Evolutionary conservation across 176 grass and related monocot genomes (phyloP), one percentile per base, ranked within the genome.

Genomic region (Ananas comosus): DNA sequence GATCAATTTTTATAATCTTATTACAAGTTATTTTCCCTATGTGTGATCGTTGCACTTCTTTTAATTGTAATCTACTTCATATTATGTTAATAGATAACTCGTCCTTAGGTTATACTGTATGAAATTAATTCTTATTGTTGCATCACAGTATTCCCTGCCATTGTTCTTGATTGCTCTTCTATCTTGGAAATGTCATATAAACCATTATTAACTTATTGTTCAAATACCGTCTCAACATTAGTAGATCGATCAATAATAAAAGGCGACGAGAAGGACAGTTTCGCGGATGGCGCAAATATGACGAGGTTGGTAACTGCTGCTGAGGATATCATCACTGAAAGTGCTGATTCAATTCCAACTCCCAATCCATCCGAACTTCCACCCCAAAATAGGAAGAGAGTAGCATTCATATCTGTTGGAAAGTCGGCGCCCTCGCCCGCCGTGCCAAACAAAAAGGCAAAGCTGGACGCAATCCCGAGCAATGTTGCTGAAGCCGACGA

Each of bases 341-440:
- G 2, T 64, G 52, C 74, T 33, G 59, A 63, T 83, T 64, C 18
- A 58, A 12, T 57, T 70, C 51, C 56, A 16, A 14, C 16, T 9
- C 8, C 58, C 28, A 12, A n/a, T 16, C 11, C 14, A 65, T 49
- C 14, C 7, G 70, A 81, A 57, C 50, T 73, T 17, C 79, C 72
- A 64, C 66, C 73, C 33, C 70, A 74, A 51, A 65, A 59, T 14
- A 88, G 50, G 57, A 76, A 82, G 70, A 79, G 80, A 72, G 85
- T 83, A 53, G 89, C 89, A 42, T 92, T 85, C 70, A 51, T 88
- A 1, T 48, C 85, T 14, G 85, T 88, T 53, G 78, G 85, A 72
- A 80, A 76, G 17, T 18, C 76, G 24, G 80, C 73, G 21, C 17
- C 48, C 51, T 51, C 64, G 14, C 2, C 67, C 0, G 51, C 19